These are phyloP conservation scores for Saccharomycopsis synnaedendra DNA, from an alignment of 805 yeast genomes.

Conservation along the genomic window DNA sequence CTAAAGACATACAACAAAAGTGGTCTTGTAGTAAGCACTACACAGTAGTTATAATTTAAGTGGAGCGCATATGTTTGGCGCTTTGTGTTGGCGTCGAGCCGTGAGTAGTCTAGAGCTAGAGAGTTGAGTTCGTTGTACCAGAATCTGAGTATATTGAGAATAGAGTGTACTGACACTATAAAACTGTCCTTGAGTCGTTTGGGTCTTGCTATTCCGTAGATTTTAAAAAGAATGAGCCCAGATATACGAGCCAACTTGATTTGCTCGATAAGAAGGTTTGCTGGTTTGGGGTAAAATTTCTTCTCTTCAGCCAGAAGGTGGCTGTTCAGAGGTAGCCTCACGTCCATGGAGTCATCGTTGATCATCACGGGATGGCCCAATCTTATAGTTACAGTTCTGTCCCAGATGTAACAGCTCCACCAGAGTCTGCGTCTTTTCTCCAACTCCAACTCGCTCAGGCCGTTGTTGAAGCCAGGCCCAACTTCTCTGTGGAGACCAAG, in stretches of 20 bases:
- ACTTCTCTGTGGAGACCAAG: constrained; percentile 10
- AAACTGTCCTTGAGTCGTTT: constrained; percentile 5
- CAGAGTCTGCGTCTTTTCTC: constrained; percentile 9
- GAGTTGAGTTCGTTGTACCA: constrained; percentile 7
- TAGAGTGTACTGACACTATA: constrained; percentile 10
- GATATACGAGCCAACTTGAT: constrained; percentile 7
- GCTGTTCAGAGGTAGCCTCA: background rate
- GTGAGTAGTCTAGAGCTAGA: background rate
- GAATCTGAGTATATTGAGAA: constrained; percentile 4
- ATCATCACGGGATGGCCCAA: constrained; percentile 15
- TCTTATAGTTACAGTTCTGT: constrained; percentile 5
- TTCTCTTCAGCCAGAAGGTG: background rate
- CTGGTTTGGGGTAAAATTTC: constrained; percentile 1
- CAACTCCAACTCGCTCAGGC: background rate
- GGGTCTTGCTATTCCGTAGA: constrained; percentile 1
- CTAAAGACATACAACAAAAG: constrained; percentile 10
- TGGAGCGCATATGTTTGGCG: constrained; percentile 8
- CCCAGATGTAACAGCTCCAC: constrained; percentile 13
- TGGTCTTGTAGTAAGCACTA: constrained; percentile 12
- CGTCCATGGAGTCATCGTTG: constrained; percentile 12
- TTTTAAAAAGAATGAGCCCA: constrained; percentile 9
- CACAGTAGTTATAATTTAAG: constrained; percentile 11
- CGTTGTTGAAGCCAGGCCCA: background rate
- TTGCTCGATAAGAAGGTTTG: constrained; percentile 4
- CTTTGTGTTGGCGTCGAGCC: background rate